Conservation (phyloP, 352 stramenopile genomes). For the Pilasporangium apinafurcum region DNA sequence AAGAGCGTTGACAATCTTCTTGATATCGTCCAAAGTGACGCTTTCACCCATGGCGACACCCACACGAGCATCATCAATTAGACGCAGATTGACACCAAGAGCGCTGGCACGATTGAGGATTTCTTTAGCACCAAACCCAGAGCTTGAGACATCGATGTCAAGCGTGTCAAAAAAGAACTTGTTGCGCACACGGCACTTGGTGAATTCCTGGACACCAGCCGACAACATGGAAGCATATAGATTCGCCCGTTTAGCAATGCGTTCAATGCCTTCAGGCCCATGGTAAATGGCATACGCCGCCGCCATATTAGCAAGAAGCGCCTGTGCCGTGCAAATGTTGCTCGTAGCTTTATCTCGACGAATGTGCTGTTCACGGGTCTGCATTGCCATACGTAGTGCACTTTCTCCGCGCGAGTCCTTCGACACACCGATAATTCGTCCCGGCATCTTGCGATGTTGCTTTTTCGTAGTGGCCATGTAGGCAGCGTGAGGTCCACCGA, state of each 20-base stretch:
- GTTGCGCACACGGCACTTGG: slow-evolving; percentile 46
- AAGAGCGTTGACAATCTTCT: slow-evolving; percentile 81
- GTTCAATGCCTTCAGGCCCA: slow-evolving; percentile 92
- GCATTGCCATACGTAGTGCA: slow-evolving; percentile 98
- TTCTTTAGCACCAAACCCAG: slow-evolving; percentile 66
- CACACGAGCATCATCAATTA: slow-evolving; percentile 83
- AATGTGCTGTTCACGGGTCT: slow-evolving; percentile 99
- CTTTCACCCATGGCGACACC: slow-evolving; percentile 97
- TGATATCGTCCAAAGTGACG: slow-evolving; percentile 89
- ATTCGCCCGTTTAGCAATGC: slow-evolving; percentile 93
- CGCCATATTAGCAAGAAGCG: slow-evolving; percentile 98
- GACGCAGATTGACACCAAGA: slow-evolving; percentile 82
- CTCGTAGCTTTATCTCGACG: slow-evolving; percentile 98
- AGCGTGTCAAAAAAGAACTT: slow-evolving; percentile 97
- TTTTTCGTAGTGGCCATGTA: slow-evolving; percentile 96
- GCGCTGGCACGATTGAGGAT: slow-evolving; percentile 63
- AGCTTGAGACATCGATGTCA: slow-evolving; percentile 84
- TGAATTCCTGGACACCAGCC: slow-evolving; percentile 86
- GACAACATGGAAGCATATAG: slow-evolving; percentile 87
- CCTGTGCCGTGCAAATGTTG: slow-evolving; percentile 99
- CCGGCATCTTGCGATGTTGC: slow-evolving; percentile 96
- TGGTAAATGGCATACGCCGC: slow-evolving; percentile 98
- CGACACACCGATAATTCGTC: slow-evolving; percentile 98
- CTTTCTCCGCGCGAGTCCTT: slow-evolving; percentile 94
- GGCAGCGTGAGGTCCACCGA: slow-evolving; percentile 96